A percentile compares a stretch with the other conserved stretches of the same genome.
phyloP scores from a whole-genome alignment of 1,284 basidiomycete genomes.

The Leccinum subrobustum region DNA sequence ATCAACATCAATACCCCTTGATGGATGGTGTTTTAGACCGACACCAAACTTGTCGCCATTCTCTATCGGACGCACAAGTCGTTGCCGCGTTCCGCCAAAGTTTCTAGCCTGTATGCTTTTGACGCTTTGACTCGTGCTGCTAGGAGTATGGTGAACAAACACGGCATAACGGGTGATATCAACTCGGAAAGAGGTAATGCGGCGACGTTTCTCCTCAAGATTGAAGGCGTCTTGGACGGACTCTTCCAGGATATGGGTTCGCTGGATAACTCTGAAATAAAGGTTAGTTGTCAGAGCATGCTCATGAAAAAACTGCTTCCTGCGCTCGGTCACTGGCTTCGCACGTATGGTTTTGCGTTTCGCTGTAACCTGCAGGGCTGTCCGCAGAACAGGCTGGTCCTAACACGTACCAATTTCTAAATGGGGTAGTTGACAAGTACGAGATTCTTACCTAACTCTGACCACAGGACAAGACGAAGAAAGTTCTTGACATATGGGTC shows the following conservation, averaged over 20 bases:
- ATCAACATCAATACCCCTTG: slow-evolving; percentile 2
- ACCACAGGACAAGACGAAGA: slow-evolving; percentile 88
- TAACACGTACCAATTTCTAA: slow-evolving; percentile 11
- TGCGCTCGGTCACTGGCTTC: slow-evolving; percentile 6
- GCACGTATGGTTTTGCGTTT: slow-evolving; percentile 6
- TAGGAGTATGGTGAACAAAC: slow-evolving; percentile 65
- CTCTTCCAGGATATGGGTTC: slow-evolving; percentile 79
- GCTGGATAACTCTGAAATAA: slow-evolving; percentile 63
- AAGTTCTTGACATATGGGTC: slow-evolving; percentile 93
- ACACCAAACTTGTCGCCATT: slow-evolving; percentile 81
- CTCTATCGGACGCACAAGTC: slow-evolving; percentile 85
- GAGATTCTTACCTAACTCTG: slow-evolving; percentile 31
- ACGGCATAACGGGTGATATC: slow-evolving; percentile 53
- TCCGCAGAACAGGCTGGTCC: slow-evolving; percentile 2
- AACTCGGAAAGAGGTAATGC: slow-evolving; percentile 65
- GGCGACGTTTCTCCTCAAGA: slow-evolving; percentile 80
- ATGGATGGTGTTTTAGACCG: slow-evolving; percentile 49
- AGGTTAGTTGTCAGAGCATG: slow-evolving; percentile 62
- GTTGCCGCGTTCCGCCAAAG: slow-evolving; percentile 63
- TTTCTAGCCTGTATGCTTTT: slow-evolving; percentile 86
- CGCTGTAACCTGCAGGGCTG: not conserved
- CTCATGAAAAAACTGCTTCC: slow-evolving; percentile 9
- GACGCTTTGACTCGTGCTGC: slow-evolving; percentile 87
- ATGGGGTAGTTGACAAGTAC: slow-evolving; percentile 38
- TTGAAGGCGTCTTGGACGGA: slow-evolving; percentile 83